phyloP scores from a whole-genome alignment of 495 filamentous ascomycete genomes.

The Trichoderma orchidacearum region DNA sequence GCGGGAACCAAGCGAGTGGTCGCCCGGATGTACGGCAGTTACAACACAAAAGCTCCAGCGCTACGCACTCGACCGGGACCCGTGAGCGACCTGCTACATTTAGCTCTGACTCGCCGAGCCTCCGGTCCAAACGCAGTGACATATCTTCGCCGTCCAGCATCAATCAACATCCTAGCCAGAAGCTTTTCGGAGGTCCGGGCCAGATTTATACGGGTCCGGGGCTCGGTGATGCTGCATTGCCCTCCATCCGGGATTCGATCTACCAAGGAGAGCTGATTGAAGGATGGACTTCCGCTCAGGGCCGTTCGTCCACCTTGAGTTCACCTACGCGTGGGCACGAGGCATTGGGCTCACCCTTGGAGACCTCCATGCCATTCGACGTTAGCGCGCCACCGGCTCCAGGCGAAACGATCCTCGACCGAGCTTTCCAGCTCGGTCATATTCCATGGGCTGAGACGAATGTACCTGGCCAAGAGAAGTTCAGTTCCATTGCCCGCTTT shows the following conservation, averaged over 20 bases:
- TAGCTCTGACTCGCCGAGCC: slow-evolving; percentile 31
- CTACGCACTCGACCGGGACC: slow-evolving; percentile 13
- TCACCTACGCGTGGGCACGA: slow-evolving; percentile 28
- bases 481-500: slow-evolving; percentile 42
- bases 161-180: slow-evolving; percentile 18
- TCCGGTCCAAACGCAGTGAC: slow-evolving; percentile 39
- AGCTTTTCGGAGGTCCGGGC: slow-evolving; percentile 13
- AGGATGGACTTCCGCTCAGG: slow-evolving; percentile 42
- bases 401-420: slow-evolving; percentile 43
- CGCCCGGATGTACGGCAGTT: slow-evolving; percentile 3
- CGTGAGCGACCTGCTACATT: slow-evolving; percentile 28
- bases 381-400: slow-evolving; percentile 27
- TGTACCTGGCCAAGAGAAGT: slow-evolving; percentile 35
- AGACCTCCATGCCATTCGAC: slow-evolving; percentile 16
- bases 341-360: slow-evolving; percentile 26
- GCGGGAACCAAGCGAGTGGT: slow-evolving; percentile 15
- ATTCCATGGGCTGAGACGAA: slow-evolving; percentile 36
- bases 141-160: slow-evolving; percentile 38
- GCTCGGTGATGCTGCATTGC: slow-evolving; percentile 37
- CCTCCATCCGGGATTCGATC: slow-evolving; percentile 32
- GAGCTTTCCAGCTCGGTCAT: slow-evolving; percentile 42
- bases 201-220: slow-evolving; percentile 27
- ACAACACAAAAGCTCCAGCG: slow-evolving; percentile 19
- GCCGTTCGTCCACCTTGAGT: slow-evolving; percentile 36
- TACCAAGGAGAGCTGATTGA: slow-evolving; percentile 42